A percentile compares a stretch with the other conserved stretches of the same genome.
These are phyloP conservation scores for Schizosaccharomyces lindneri DNA, from an alignment of 805 yeast genomes.

Conservation along the genomic window DNA sequence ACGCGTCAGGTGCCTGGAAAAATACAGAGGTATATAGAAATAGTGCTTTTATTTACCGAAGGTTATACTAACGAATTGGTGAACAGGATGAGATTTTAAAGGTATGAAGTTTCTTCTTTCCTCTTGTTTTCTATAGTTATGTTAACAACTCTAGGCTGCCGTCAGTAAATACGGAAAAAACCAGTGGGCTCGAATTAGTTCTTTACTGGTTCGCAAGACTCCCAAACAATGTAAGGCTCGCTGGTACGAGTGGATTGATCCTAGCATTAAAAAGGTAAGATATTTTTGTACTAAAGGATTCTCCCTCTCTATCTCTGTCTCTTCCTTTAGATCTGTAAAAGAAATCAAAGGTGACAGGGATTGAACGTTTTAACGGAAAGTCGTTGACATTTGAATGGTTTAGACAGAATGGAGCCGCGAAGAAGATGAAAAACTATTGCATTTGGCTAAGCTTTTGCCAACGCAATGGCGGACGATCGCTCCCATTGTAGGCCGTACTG, in stretches of 20 bases:
- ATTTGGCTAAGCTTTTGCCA: conserved; percentile 46
- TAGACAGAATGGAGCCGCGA: conserved; percentile 37
- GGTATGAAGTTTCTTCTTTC: neutral
- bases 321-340: neutral
- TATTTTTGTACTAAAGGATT: neutral
- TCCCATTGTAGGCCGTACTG: conserved; percentile 55
- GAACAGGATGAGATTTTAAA: conserved; percentile 3
- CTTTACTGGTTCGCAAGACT: conserved; percentile 58
- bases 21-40: conserved; percentile 2
- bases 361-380: too few relatives aligned
- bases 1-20: conserved; percentile 2
- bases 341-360: neutral
- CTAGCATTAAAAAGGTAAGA: conserved; percentile 28
- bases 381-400: neutral
- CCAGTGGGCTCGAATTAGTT: conserved; percentile 85
- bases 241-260: conserved; percentile 76
- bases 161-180: conserved; percentile 79
- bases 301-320: neutral
- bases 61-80: neutral
- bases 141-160: neutral
- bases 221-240: conserved; percentile 82
- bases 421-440: conserved; percentile 51
- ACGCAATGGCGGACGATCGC: conserved; percentile 93
- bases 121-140: neutral
- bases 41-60: neutral